Conservation (phyloP, 2,329 filamentous ascomycete species). For the Ophiostoma triangulosporum region DNA sequence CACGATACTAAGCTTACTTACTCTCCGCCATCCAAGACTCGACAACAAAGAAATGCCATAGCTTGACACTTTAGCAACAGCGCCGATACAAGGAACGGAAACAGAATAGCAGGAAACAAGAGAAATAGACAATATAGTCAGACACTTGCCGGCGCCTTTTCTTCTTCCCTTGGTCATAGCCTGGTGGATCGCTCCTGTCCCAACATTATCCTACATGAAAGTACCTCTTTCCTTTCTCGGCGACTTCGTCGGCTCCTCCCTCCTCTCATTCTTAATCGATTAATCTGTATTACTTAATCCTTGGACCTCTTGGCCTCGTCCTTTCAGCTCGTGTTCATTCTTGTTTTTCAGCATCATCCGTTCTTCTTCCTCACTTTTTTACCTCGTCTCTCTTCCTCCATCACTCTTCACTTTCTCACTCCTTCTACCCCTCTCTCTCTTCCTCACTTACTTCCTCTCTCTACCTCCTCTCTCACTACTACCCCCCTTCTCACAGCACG, state of each 20-base stretch:
- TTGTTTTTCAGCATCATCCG: not conserved
- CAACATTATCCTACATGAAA: not conserved
- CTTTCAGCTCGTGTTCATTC: not conserved
- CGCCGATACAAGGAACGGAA: not conserved
- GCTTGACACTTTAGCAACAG: not conserved
- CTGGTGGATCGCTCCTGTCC: not conserved
- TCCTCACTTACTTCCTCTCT: not conserved
- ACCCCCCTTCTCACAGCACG: not conserved
- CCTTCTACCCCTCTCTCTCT: not conserved
- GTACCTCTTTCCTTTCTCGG: not conserved
- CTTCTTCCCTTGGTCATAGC: not conserved
- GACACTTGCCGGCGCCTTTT: not conserved
- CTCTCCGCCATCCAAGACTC: not conserved
- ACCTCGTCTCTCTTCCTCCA: not conserved
- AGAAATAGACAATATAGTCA: not conserved
- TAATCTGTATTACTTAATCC: not conserved
- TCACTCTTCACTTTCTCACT: not conserved
- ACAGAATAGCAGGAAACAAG: not conserved
- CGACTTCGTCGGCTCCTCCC: not conserved
- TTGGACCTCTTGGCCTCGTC: not conserved
- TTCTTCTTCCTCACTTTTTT: not conserved
- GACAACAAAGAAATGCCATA: slow-evolving; percentile 1
- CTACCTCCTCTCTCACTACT: not conserved
- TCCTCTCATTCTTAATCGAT: not conserved
- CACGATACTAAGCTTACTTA: not conserved